phyloP scores from a whole-genome alignment of 2,329 filamentous ascomycete genomes.

The Xylaria sp. region DNA sequence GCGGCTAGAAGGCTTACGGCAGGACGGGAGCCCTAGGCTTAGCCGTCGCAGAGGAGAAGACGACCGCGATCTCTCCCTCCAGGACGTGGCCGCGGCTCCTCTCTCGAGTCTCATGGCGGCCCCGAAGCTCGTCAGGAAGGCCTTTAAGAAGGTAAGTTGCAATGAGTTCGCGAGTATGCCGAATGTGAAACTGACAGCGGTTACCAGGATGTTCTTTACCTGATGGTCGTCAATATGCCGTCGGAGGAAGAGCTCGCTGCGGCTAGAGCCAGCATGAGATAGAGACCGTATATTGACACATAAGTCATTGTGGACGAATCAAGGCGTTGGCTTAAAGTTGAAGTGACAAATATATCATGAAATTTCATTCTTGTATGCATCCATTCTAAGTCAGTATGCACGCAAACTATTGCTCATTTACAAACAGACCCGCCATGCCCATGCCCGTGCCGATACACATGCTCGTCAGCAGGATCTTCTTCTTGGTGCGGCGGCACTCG shows the following conservation, averaged over 20 bases:
- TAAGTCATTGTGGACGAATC: too few species aligned
- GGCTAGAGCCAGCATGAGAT: background rate
- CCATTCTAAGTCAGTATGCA: background rate
- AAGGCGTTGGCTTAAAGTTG: background rate
- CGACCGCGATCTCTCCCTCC: background rate
- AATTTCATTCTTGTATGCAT: background rate
- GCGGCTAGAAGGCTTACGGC: background rate
- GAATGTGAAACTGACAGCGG: background rate
- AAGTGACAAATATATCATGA: background rate
- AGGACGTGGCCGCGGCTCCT: background rate
- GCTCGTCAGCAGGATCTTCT: slow-evolving; percentile 88
- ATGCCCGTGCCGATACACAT: slow-evolving; percentile 81
- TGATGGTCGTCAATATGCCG: background rate
- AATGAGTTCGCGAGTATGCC: background rate
- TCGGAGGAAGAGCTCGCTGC: background rate
- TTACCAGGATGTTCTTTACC: background rate
- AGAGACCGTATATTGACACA: too few species aligned
- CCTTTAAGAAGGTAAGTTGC: background rate
- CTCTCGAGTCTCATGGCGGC: background rate
- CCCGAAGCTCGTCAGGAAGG: background rate
- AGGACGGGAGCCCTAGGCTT: background rate
- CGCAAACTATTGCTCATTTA: slow-evolving; percentile 55
- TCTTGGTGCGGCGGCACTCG: slow-evolving; percentile 80
- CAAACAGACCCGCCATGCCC: slow-evolving; percentile 69
- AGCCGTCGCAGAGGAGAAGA: background rate